phyloP scores from a whole-genome alignment of 208 protist species.

The Kentomonas sorsogonicus region DNA sequence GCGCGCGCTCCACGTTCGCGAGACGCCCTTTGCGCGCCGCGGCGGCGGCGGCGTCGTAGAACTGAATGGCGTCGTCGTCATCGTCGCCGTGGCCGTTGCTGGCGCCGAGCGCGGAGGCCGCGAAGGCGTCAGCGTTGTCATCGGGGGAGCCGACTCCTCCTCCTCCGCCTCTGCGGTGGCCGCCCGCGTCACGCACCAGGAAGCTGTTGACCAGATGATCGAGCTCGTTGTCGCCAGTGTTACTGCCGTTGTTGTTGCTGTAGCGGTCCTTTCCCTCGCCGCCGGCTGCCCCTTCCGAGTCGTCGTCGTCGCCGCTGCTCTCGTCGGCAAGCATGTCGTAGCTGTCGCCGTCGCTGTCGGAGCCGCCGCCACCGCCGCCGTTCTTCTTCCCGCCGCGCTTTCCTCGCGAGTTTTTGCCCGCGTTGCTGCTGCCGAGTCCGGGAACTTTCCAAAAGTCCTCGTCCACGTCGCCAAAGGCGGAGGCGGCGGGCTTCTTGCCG shows the following conservation, averaged over 20 bases:
- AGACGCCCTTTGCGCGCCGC: no score
- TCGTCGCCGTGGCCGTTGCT: conserved; percentile 18
- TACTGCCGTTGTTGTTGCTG: not conserved
- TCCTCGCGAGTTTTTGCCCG: not conserved
- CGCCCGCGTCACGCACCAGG: conserved; percentile 12
- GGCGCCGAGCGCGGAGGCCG: conserved; percentile 12
- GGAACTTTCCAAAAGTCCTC: no score
- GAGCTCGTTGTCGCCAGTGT: conserved; percentile 32
- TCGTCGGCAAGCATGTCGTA: conserved; percentile 73
- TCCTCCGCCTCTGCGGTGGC: not conserved
- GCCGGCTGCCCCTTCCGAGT: not conserved
- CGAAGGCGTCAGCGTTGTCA: conserved; percentile 2
- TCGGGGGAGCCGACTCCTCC: not conserved
- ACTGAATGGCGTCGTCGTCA: conserved; percentile 12
- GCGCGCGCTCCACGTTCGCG: no score
- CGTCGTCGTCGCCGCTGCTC: conserved; percentile 20
- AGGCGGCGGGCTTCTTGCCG: no score
- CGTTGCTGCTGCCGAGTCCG: conserved; percentile 1
- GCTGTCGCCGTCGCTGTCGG: conserved; percentile 20
- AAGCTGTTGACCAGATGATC: conserved; percentile 48
- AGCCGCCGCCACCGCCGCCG: conserved; percentile 7
- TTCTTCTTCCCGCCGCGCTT: conserved; percentile 10
- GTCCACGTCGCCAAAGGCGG: not conserved
- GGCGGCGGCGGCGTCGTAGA: conserved; percentile 6
- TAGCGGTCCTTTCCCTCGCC: not conserved